These are phyloP conservation scores for Suillus brevipes DNA, from an alignment of 768 basidiomycete species.

Conservation along the genomic window DNA sequence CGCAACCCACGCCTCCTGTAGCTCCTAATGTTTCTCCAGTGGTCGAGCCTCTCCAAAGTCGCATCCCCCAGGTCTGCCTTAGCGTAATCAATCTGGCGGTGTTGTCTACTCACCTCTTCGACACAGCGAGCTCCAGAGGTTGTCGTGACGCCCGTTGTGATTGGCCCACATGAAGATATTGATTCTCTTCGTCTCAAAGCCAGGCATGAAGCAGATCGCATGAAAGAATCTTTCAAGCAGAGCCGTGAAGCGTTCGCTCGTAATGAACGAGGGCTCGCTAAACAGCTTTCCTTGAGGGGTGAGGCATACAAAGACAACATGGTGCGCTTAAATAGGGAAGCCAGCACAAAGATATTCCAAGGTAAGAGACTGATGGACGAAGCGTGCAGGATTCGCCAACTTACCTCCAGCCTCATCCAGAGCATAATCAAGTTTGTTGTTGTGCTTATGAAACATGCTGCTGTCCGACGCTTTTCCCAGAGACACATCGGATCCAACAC, in stretches of 20 bases:
- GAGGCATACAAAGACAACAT: conserved; percentile 72
- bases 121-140: neutral
- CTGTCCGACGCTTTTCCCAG: neutral
- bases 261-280: conserved; percentile 71
- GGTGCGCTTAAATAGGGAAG: conserved; percentile 71
- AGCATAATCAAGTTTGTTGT: conserved; percentile 10
- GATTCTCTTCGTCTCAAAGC: conserved; percentile 64
- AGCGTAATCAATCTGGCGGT: neutral
- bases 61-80: neutral
- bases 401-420: neutral
- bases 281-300: conserved; percentile 75
- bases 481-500: conserved; percentile 50
- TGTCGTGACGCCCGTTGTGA: neutral
- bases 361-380: conserved; percentile 46
- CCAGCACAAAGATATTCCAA: conserved; percentile 78
- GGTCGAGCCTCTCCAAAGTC: neutral
- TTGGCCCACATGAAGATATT: conserved; percentile 36
- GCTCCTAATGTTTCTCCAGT: neutral
- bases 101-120: neutral
- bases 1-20: neutral
- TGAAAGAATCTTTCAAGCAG: conserved; percentile 62
- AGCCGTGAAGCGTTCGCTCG: conserved; percentile 68
- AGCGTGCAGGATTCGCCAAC: neutral
- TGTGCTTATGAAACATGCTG: neutral
- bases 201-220: conserved; percentile 68